Percentiles rank a stretch among this genome's conserved stretches.
These are phyloP conservation scores for Vitis amurensis DNA, from an alignment of 164 flowering plant genomes.

Conservation along the genomic window DNA sequence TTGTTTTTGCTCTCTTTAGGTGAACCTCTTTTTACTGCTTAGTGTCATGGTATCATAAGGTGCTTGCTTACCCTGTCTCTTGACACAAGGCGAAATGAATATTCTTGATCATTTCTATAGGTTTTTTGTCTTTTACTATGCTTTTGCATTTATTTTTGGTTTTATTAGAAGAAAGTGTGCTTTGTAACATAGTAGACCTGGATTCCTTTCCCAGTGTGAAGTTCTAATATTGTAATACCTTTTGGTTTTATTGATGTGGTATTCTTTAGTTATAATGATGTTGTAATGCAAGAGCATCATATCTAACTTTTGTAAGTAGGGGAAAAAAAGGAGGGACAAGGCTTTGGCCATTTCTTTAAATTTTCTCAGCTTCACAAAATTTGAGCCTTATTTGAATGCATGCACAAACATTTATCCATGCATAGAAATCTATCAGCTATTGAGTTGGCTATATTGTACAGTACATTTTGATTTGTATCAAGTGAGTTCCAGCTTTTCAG, in stretches of 20 bases:
- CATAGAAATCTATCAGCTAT: too few species aligned
- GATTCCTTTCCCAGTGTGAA: not conserved
- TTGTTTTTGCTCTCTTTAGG: not conserved
- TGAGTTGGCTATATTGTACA: too few species aligned
- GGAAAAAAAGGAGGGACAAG: too few species aligned
- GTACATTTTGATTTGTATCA: too few species aligned
- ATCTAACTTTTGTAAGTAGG: too few species aligned
- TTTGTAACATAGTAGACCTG: not conserved
- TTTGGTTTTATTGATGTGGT: not conserved
- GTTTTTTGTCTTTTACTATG: not conserved
- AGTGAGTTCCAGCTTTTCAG: not conserved
- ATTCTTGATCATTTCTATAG: not conserved
- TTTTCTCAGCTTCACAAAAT: too few species aligned
- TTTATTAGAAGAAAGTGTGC: not conserved
- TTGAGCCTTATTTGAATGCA: too few species aligned
- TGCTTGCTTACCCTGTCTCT: not conserved
- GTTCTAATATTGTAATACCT: too few species aligned
- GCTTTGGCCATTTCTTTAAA: too few species aligned
- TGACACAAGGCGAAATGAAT: not conserved
- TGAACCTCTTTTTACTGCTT: not conserved
- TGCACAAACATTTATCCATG: too few species aligned
- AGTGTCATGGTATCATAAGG: too few species aligned
- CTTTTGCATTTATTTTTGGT: not conserved
- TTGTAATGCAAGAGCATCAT: not conserved
- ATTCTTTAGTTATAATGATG: not conserved